These are phyloP conservation scores for Psilocybe tampanensis DNA, from an alignment of 768 basidiomycete genomes.

Conservation along the genomic window DNA sequence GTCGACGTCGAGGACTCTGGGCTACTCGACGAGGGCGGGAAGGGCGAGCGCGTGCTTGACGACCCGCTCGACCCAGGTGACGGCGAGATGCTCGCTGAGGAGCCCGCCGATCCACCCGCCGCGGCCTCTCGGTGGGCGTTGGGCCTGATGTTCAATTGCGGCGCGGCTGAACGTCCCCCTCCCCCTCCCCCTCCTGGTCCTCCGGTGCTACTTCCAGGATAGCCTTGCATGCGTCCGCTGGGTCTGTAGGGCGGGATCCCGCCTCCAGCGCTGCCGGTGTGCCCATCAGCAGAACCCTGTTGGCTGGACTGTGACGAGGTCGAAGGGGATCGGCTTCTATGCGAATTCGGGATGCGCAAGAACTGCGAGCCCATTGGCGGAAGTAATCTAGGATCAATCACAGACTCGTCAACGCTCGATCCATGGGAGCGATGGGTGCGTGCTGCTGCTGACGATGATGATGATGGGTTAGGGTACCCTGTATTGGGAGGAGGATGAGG, in stretches of 20 bases:
- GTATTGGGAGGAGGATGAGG: background rate
- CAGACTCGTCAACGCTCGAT: slow-evolving; percentile 6
- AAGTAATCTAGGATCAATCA: slow-evolving; percentile 18
- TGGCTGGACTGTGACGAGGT: slow-evolving; percentile 35
- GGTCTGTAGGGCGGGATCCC: slow-evolving; percentile 21
- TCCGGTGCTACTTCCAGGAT: too few species aligned
- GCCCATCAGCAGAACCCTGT: slow-evolving; percentile 25
- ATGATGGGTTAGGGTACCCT: background rate
- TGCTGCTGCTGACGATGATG: too few species aligned
- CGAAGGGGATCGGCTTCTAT: slow-evolving; percentile 31
- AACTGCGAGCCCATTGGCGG: slow-evolving; percentile 10
- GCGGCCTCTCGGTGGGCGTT: slow-evolving; percentile 14
- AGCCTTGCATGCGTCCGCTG: slow-evolving; percentile 28
- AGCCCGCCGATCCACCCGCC: slow-evolving; percentile 17
- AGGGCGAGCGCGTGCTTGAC: slow-evolving; percentile 13
- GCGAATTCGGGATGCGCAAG: slow-evolving; percentile 12
- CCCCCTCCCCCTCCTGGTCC: too few species aligned
- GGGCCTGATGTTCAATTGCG: slow-evolving; percentile 21
- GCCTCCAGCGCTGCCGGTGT: slow-evolving; percentile 12
- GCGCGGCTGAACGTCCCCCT: slow-evolving; percentile 18
- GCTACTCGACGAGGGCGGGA: slow-evolving; percentile 21
- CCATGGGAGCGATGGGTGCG: slow-evolving; percentile 12
- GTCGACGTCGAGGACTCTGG: slow-evolving; percentile 18
- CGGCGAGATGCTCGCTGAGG: slow-evolving; percentile 17
- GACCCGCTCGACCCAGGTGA: slow-evolving; percentile 16